Conservation (phyloP, 2,329 filamentous ascomycete genomes). For the Plectosphaerella cucumerina region DNA sequence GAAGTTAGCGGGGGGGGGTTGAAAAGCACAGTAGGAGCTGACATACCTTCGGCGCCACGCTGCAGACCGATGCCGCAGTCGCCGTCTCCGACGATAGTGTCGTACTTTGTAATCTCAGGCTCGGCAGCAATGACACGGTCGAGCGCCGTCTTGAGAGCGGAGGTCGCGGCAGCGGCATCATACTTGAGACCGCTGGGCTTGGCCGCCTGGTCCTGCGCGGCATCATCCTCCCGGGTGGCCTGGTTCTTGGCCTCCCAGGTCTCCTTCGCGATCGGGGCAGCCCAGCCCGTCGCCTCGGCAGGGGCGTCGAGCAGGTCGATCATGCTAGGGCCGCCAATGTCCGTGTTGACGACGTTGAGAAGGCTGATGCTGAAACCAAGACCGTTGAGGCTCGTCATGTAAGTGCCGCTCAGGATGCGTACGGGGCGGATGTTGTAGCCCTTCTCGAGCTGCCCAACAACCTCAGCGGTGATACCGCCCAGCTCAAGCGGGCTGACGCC, state of each 20-base stretch:
- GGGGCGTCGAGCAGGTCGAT: slow-evolving; percentile 67
- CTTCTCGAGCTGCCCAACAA: slow-evolving; percentile 56
- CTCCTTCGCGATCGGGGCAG: slow-evolving; percentile 54
- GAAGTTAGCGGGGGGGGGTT: slow-evolving; percentile 10
- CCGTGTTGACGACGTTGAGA: slow-evolving; percentile 57
- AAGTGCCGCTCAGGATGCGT: slow-evolving; percentile 64
- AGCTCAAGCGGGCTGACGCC: slow-evolving; percentile 70
- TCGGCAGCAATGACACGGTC: slow-evolving; percentile 62
- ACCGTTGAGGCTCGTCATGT: slow-evolving; percentile 76
- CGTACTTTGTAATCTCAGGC: slow-evolving; percentile 67
- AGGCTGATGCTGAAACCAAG: slow-evolving; percentile 71
- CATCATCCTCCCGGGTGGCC: slow-evolving; percentile 37
- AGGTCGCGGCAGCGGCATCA: slow-evolving; percentile 45
- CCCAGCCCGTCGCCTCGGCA: slow-evolving; percentile 67
- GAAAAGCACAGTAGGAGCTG: not conserved
- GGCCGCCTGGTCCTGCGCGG: slow-evolving; percentile 23
- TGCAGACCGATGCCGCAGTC: slow-evolving; percentile 86
- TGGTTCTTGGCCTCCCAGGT: slow-evolving; percentile 59
- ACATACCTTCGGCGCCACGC: slow-evolving; percentile 72
- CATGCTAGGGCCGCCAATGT: slow-evolving; percentile 57
- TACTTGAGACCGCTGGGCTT: slow-evolving; percentile 46
- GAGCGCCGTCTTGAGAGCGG: slow-evolving; percentile 52
- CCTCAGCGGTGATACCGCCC: slow-evolving; percentile 66
- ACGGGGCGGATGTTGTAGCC: slow-evolving; percentile 58
- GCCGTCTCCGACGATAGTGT: slow-evolving; percentile 84